Percentiles rank a stretch among this genome's conserved stretches.
Evolutionary conservation across 2,329 filamentous ascomycete genomes (phyloP).

Genomic region (Xylariaceae sp.): DNA sequence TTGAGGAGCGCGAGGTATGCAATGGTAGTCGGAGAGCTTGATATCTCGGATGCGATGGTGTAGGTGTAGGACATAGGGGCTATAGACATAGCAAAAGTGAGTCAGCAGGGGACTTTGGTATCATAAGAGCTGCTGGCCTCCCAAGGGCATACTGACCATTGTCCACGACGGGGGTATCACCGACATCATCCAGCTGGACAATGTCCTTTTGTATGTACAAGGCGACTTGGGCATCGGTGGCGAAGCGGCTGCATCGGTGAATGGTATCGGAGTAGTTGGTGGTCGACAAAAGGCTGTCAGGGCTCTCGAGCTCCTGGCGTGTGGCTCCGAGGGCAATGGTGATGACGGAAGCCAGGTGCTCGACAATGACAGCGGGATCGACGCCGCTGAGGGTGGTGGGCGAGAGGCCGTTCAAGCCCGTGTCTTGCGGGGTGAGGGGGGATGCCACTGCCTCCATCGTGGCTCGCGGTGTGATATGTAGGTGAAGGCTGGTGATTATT

Average conservation of each 20-base stretch:
- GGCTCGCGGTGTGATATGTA: conserved; percentile 11
- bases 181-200: conserved; percentile 49
- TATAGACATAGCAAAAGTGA: conserved; percentile 31
- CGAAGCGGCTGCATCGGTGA: conserved; percentile 84
- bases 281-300: conserved; percentile 79
- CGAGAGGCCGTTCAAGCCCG: conserved; percentile 47
- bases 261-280: conserved; percentile 73
- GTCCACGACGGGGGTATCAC: conserved; percentile 45
- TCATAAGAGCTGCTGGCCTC: neutral
- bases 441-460: conserved; percentile 54
- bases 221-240: conserved; percentile 79
- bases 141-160: conserved; percentile 39
- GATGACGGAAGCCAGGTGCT: conserved; percentile 69
- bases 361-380: conserved; percentile 67
- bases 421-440: conserved; percentile 39
- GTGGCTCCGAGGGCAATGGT: conserved; percentile 72
- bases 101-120: conserved; percentile 5
- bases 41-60: conserved; percentile 77
- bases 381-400: conserved; percentile 51
- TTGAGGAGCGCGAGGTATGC: conserved; percentile 89
- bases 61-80: conserved; percentile 65
- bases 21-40: conserved; percentile 73
- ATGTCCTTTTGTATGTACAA: conserved; percentile 90
- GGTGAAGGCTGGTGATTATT: no score
- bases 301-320: conserved; percentile 73